A percentile compares a stretch with the other conserved stretches of the same genome.
Evolutionary conservation across 768 basidiomycete genomes (phyloP).

Genomic region (Phanerochaete carnosa): DNA sequence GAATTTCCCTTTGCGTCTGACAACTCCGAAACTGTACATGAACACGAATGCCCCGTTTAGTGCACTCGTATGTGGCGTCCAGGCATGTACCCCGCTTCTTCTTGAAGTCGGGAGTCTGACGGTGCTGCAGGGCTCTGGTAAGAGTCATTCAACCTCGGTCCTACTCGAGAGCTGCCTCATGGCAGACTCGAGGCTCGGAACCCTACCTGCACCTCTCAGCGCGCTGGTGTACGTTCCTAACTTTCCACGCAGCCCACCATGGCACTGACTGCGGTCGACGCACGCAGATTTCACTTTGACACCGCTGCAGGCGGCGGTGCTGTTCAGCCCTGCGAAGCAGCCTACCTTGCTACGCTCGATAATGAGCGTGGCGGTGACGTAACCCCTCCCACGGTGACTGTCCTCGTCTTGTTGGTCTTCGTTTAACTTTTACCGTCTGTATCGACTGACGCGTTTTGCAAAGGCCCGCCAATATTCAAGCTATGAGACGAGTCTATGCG

Average conservation of each 20-base stretch:
- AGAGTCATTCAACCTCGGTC: conserved; percentile 65
- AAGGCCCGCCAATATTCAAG: conserved; percentile 46
- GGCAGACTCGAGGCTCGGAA: conserved; percentile 45
- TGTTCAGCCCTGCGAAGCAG: conserved; percentile 45
- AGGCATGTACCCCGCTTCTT: conserved; percentile 22
- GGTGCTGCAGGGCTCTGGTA: conserved; percentile 49
- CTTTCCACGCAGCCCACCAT: not conserved
- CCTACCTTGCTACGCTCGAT: conserved; percentile 47
- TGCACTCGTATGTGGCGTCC: conserved; percentile 66
- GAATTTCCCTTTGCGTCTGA: not conserved
- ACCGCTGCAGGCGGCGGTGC: conserved; percentile 20
- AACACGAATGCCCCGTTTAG: conserved; percentile 59
- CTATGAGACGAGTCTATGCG: conserved; percentile 52
- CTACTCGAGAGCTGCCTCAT: conserved; percentile 67
- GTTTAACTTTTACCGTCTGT: not conserved
- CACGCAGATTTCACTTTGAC: conserved; percentile 16
- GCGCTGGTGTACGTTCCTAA: conserved; percentile 43
- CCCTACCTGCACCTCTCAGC: conserved; percentile 47
- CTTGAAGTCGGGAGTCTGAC: not conserved
- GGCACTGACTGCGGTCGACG: not conserved
- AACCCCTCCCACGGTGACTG: conserved; percentile 43
- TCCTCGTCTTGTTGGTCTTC: conserved; percentile 34
- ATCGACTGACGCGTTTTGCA: not conserved
- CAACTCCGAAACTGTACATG: conserved; percentile 1
- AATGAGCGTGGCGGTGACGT: conserved; percentile 20